Base-by-base conservation (phyloP, 2,329 filamentous ascomycete genomes). In the Alternaria gansuensis region DNA sequence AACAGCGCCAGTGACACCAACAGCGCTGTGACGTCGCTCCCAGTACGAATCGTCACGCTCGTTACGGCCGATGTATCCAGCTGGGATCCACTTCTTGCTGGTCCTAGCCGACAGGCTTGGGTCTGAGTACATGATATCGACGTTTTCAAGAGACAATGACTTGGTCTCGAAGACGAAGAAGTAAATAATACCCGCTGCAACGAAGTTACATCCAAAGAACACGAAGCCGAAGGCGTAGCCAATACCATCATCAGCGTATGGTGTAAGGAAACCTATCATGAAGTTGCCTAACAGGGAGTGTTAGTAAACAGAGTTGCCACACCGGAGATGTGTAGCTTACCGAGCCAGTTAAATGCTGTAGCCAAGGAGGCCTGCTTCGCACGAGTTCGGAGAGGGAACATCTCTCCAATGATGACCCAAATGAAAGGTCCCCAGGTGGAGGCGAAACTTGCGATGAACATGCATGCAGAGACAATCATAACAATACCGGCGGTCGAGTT, bases 361-460 rank as follows among this genome's bases (percentile, higher is more conserved):
- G 73, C 69, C 49, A 75, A 65, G 45, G 72, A 75, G 11, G 70
- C 73, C 46, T 75, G 73, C 65, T 75, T 75, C n/a, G 72, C 73
- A 45, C 70, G 69, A 23, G 72, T 72, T 21, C 73, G 65, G 3
- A 75, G 67, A n/a, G 71, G 69, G 59, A 74, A 75, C 1, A 63
- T 74, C 48, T 75, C 72, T 31, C 70, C 73, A 23, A 77, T 77
- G 31, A 83, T 80, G 1, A 81, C 75, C 82, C 82, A 83, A 8
- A 82, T 72, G 67, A 82, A 82, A 0, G 88, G 88, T 11, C 88
- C 89, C 71, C 72, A 91, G 2, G 88, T 90, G 43, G 81, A 79
- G 26, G 89, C 89, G 66, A 91, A 93, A 1, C 85, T 88, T 48
- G 87, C 84, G 55, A 92, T 92, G 77, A 91, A 92, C 80, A 92